Evolutionary conservation across 768 basidiomycete species (phyloP).

Genomic region (Postia placenta): DNA sequence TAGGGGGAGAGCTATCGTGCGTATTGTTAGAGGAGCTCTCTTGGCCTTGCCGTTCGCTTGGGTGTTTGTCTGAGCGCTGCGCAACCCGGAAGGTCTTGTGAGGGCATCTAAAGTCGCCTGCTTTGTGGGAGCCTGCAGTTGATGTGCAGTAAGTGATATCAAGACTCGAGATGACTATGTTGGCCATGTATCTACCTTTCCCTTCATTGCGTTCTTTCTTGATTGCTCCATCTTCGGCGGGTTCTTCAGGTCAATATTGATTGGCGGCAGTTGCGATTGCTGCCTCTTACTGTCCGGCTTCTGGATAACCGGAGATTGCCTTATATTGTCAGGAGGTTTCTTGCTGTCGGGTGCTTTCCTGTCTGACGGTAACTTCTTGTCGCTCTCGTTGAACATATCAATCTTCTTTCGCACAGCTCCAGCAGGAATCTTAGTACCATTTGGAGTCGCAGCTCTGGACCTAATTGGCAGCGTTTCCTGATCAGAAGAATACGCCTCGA

Average conservation of each 20-base stretch:
- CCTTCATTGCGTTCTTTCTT: not conserved
- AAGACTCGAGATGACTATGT: not conserved
- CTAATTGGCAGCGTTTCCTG: not conserved
- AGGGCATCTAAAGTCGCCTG: not conserved
- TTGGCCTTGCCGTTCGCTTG: not conserved
- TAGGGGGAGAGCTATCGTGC: constrained; percentile 1
- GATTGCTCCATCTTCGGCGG: not conserved
- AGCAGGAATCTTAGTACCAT: not conserved
- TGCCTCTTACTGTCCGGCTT: too few relatives aligned
- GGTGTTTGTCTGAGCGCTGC: not conserved
- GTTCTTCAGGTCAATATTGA: not conserved
- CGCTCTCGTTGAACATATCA: not conserved
- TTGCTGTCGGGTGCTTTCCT: not conserved
- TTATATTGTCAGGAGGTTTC: not conserved
- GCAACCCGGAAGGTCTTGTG: not conserved
- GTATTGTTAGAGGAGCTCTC: not conserved
- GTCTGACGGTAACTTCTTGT: not conserved
- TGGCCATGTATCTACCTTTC: not conserved
- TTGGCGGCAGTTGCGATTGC: not conserved
- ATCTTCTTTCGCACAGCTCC: not conserved
- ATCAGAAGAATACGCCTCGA: not conserved
- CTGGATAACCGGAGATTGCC: too few relatives aligned
- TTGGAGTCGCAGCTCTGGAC: not conserved
- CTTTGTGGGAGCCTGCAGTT: not conserved
- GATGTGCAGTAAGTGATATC: not conserved